Evolutionary conservation across 2,329 filamentous ascomycete genomes (phyloP).

Genomic region (Aspergillus fijiensis): DNA sequence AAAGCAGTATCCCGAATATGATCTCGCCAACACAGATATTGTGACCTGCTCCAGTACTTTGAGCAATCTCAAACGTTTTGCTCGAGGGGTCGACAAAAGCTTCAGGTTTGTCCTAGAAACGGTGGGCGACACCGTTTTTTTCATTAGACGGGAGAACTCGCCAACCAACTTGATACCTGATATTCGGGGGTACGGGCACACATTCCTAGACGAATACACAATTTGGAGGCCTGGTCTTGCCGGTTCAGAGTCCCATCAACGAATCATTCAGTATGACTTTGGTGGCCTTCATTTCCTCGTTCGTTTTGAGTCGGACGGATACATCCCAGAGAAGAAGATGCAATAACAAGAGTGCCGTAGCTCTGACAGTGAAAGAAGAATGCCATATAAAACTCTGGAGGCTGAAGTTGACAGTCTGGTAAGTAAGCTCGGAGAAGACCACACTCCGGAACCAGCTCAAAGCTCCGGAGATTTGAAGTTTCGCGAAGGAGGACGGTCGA

Average conservation of each 20-base stretch:
- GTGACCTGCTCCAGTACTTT: constrained; percentile 62
- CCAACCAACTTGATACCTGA: constrained; percentile 53
- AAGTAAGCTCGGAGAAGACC: not conserved
- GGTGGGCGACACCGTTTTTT: constrained; percentile 59
- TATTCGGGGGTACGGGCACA: constrained; percentile 63
- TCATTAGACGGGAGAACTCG: constrained; percentile 62
- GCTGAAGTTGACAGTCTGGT: constrained; percentile 1
- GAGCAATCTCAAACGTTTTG: constrained; percentile 61
- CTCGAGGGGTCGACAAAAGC: constrained; percentile 43
- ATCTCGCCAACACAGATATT: constrained; percentile 51
- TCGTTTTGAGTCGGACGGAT: constrained; percentile 61
- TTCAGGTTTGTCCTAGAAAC: constrained; percentile 62
- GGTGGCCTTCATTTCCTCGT: constrained; percentile 54
- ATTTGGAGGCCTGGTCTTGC: constrained; percentile 55
- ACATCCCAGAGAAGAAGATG: constrained; percentile 31
- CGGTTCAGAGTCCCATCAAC: constrained; percentile 61
- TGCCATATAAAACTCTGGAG: not conserved
- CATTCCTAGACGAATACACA: constrained; percentile 66
- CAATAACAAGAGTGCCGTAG: too few relatives aligned
- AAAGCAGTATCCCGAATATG: constrained; percentile 29
- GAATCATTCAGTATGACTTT: constrained; percentile 60
- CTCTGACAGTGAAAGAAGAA: not conserved
- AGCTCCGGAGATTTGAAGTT: constrained; percentile 21
- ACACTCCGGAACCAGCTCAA: not conserved
- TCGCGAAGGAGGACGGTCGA: constrained; percentile 32